A percentile compares a stretch with the other conserved stretches of the same genome.
Conservation (phyloP, 2,329 filamentous ascomycete genomes). For the Exophiala sp. region DNA sequence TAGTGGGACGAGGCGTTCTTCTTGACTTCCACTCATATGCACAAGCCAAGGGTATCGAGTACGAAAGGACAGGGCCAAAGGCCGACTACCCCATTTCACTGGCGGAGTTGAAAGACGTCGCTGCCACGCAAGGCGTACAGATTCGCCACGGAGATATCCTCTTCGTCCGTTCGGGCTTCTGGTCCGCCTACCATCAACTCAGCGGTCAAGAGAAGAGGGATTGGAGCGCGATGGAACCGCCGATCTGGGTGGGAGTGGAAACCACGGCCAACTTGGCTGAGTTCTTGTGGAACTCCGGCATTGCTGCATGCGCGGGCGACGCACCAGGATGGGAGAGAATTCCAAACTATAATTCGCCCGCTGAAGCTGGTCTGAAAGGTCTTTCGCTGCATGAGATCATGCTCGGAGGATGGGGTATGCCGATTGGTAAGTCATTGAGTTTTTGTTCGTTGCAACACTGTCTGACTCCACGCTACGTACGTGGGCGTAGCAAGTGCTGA, state of each 20-base stretch:
- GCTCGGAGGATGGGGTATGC: conserved; percentile 28
- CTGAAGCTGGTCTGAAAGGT: conserved; percentile 1
- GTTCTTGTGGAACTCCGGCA: conserved; percentile 34
- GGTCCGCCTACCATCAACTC: background rate
- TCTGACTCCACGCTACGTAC: too few species aligned
- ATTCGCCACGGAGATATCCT: conserved; percentile 27
- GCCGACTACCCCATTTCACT: conserved; percentile 25
- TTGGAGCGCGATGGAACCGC: background rate
- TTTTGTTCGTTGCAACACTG: too few species aligned
- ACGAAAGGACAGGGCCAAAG: background rate
- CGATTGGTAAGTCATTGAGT: too few species aligned
- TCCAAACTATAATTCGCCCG: background rate
- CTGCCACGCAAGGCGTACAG: conserved; percentile 16
- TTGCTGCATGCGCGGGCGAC: conserved; percentile 33
- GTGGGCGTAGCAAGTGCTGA: too few species aligned
- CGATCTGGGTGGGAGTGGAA: conserved; percentile 27
- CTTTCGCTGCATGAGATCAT: conserved; percentile 20
- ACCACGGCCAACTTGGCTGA: conserved; percentile 30
- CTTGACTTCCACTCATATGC: conserved; percentile 42
- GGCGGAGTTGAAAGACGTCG: too few species aligned
- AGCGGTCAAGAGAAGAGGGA: conserved; percentile 4
- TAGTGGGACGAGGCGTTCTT: conserved; percentile 47
- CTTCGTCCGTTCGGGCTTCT: conserved; percentile 29
- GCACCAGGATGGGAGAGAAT: conserved; percentile 29
- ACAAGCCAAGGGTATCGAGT: conserved; percentile 16